Evolutionary conservation across 176 grass and related monocot species (phyloP), one percentile per base, ranked within the genome.

Genomic region (Areca catechu): DNA sequence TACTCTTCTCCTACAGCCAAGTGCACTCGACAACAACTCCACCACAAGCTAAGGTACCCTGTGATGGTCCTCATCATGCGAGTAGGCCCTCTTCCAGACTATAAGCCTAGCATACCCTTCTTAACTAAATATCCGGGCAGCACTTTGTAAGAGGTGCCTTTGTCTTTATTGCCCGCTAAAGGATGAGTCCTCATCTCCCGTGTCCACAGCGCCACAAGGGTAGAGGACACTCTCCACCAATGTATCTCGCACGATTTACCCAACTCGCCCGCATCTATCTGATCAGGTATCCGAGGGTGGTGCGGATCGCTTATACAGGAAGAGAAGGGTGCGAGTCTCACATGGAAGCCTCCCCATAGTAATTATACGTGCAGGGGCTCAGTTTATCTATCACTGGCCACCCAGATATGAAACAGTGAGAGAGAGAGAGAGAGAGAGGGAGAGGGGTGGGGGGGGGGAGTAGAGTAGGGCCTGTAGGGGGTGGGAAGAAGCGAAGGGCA

Each of bases 91-190:
- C 61, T 62, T 55, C 34, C 56, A 84, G 74, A 72, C 60, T 5
- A 17, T 30, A 68, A 56, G 61, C 56, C 68, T 64, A 67, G 54
- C 56, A 77, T 90, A 48, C 82, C 65, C 72, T 70, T 80, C 76
- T 83, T 75, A 91, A 91, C 83, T 80, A 87, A 83, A 92, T 79
- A 80, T 57, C 63, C 48, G 51, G 75, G 34, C 65, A 83, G 71
- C 68, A 71, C 79, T 73, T 82, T 83, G 89, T 94, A 89, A 95
- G 89, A 88, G 84, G 89, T 71, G 77, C 81, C 84, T 75, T 85
- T 88, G 89, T 82, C 80, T 84, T 89, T 76, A 81, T 79, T 81
- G 67, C 75, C 48, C 19, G 10, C 16, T 24, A 50, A 20, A 34
- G 48, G 68, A 68, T 68, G 50, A 25, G 16, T 55, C 34, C 9